Evolutionary conservation across 2,329 filamentous ascomycete genomes (phyloP).

Genomic region (Cephalotrichum gorgonifer): DNA sequence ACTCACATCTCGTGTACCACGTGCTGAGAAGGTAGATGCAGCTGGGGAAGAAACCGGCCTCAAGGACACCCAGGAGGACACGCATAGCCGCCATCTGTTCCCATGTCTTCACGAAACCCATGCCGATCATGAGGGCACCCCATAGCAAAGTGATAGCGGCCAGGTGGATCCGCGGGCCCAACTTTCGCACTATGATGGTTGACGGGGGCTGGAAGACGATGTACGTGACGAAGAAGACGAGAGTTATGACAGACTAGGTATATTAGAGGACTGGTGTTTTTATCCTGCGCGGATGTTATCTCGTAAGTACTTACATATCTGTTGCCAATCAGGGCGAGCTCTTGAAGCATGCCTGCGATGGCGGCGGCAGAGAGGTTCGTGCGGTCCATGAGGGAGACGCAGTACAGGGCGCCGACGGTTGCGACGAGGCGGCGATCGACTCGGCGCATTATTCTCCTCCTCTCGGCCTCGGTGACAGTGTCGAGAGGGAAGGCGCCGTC

Average conservation of each 20-base stretch:
- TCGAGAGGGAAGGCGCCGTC: not conserved
- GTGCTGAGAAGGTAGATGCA: conserved; percentile 64
- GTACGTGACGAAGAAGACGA: conserved; percentile 68
- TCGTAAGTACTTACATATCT: conserved; percentile 27
- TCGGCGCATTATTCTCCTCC: conserved; percentile 56
- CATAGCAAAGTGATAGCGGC: conserved; percentile 44
- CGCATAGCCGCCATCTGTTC: conserved; percentile 41
- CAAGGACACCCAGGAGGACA: conserved; percentile 51
- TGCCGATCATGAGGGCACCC: conserved; percentile 53
- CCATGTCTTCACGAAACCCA: conserved; percentile 51
- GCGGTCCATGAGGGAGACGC: conserved; percentile 67
- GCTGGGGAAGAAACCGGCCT: conserved; percentile 63
- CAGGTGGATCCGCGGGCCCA: conserved; percentile 52
- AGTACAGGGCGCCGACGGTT: conserved; percentile 59
- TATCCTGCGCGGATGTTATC: not conserved
- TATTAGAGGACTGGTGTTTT: not conserved
- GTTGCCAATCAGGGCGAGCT: conserved; percentile 33
- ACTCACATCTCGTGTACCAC: conserved; percentile 18
- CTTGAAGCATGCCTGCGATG: conserved; percentile 53
- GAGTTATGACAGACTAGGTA: conserved; percentile 41
- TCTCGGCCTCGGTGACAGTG: conserved; percentile 43
- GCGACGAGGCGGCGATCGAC: conserved; percentile 57
- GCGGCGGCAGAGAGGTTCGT: conserved; percentile 65
- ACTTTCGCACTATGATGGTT: conserved; percentile 55
- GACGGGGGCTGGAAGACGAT: conserved; percentile 62